These are phyloP conservation scores for Begonia loranthoides DNA, from an alignment of 306 rosid species.

Conservation along the genomic window DNA sequence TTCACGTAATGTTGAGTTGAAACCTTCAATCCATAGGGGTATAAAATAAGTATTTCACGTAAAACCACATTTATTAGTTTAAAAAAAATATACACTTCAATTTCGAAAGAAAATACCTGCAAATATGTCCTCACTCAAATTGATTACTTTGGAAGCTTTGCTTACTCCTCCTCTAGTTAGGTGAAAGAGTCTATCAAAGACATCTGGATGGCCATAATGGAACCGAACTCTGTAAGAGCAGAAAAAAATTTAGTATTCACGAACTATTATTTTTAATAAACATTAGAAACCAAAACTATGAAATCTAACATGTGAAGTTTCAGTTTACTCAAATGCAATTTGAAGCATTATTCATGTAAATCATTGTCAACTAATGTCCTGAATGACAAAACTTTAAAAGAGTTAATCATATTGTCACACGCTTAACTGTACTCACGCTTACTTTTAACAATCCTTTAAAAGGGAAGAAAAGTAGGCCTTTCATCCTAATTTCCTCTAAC, in stretches of 20 bases:
- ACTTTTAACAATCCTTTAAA: too few relatives aligned
- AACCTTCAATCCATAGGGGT: conserved; percentile 40
- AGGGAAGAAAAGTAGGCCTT: too few relatives aligned
- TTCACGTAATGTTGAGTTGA: conserved; percentile 82
- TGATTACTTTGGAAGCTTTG: conserved; percentile 90
- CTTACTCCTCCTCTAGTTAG: conserved; percentile 96
- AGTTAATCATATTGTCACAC: too few relatives aligned
- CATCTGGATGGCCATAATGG: conserved; percentile 99
- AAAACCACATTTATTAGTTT: not conserved
- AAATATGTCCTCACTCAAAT: conserved; percentile 97
- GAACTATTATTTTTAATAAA: not conserved
- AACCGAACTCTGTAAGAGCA: conserved; percentile 76
- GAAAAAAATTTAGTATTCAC: conserved; percentile 6
- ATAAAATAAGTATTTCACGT: not conserved
- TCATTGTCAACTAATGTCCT: too few relatives aligned
- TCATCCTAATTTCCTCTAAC: too few relatives aligned
- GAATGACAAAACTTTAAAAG: too few relatives aligned
- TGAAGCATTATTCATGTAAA: too few relatives aligned
- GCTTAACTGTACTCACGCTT: too few relatives aligned
- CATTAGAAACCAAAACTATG: not conserved
- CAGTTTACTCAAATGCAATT: not conserved
- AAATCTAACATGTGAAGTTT: not conserved
- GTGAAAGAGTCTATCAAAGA: conserved; percentile 88
- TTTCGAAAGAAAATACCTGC: conserved; percentile 42
- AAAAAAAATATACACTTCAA: not conserved